Evolutionary conservation across 805 yeast genomes (phyloP).

Genomic region (Wickerhamomyces silvicola): DNA sequence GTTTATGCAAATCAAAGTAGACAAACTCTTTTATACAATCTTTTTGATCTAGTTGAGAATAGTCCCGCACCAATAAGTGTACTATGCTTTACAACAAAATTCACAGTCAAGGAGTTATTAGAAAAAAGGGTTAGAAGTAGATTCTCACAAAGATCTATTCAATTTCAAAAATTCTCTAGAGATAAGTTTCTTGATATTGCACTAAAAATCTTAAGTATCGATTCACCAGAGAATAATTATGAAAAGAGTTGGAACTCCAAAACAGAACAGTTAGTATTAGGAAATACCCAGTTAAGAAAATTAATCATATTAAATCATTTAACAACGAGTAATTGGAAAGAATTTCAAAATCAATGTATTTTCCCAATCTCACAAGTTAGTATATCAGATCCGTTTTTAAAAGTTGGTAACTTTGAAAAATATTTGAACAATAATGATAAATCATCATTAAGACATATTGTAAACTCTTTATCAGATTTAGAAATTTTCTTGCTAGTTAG

Average conservation of each 20-base stretch:
- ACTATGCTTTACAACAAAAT: constrained; percentile 69
- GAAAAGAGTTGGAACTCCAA: constrained; percentile 38
- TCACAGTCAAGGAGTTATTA: constrained; percentile 70
- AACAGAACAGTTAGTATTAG: constrained; percentile 24
- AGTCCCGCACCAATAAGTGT: constrained; percentile 70
- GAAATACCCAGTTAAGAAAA: constrained; percentile 28
- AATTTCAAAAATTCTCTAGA: constrained; percentile 40
- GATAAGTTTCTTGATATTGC: constrained; percentile 48
- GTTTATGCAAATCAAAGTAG: constrained; percentile 62
- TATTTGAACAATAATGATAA: constrained; percentile 24
- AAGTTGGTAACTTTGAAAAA: constrained; percentile 17
- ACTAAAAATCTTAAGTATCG: constrained; percentile 30
- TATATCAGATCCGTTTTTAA: constrained; percentile 21
- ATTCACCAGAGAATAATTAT: constrained; percentile 21
- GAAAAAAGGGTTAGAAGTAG: constrained; percentile 91
- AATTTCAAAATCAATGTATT: constrained; percentile 37
- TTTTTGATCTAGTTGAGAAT: constrained; percentile 79
- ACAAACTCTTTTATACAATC: constrained; percentile 80
- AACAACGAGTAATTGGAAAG: constrained; percentile 52
- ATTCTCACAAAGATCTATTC: constrained; percentile 73
- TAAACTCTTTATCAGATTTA: constrained; percentile 51
- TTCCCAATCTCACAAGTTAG: constrained; percentile 34
- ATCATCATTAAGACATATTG: constrained; percentile 19
- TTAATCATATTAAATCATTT: constrained; percentile 42
- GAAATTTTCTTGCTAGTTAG: constrained; percentile 69